A percentile compares a stretch with the other conserved stretches of the same genome.
Evolutionary conservation across 139 green algal genomes (phyloP).

Genomic region (Picochlorum sp.): DNA sequence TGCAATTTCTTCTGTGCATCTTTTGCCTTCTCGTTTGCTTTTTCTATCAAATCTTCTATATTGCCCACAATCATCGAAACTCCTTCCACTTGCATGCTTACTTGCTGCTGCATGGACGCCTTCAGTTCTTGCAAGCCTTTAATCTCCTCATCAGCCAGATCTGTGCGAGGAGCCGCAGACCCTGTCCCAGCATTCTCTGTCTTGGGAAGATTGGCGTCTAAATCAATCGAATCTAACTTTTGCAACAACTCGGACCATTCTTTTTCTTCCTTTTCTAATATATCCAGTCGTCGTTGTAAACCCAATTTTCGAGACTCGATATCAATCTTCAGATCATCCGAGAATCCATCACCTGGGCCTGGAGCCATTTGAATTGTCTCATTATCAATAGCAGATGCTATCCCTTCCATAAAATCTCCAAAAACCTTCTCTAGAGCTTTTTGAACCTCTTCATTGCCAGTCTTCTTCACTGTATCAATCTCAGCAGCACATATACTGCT

Average conservation of each 20-base stretch:
- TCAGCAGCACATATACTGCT: slow-evolving; percentile 10
- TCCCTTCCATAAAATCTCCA: slow-evolving; percentile 7
- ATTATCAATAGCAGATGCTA: slow-evolving; percentile 3
- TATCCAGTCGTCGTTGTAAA: slow-evolving; percentile 20
- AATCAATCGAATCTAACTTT: slow-evolving; percentile 16
- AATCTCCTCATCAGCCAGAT: slow-evolving; percentile 8
- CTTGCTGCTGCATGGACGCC: slow-evolving; percentile 20
- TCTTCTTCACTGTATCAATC: neutral
- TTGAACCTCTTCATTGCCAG: neutral
- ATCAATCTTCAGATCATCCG: slow-evolving; percentile 18
- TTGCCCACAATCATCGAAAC: slow-evolving; percentile 37
- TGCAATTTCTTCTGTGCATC: slow-evolving; percentile 35
- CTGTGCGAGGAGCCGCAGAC: neutral
- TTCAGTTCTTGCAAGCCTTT: slow-evolving; percentile 15
- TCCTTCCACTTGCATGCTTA: slow-evolving; percentile 44
- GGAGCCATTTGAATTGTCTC: slow-evolving; percentile 11
- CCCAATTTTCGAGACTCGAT: slow-evolving; percentile 32
- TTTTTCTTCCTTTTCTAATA: slow-evolving; percentile 32
- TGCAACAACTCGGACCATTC: slow-evolving; percentile 33
- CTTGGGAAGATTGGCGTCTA: neutral
- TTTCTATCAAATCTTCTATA: slow-evolving; percentile 38
- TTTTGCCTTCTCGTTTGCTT: slow-evolving; percentile 17
- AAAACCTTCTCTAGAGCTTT: slow-evolving; percentile 6
- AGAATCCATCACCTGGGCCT: slow-evolving; percentile 3
- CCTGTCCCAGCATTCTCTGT: slow-evolving; percentile 3